phyloP scores from a whole-genome alignment of 139 green algal species.

The Chara braunii region DNA sequence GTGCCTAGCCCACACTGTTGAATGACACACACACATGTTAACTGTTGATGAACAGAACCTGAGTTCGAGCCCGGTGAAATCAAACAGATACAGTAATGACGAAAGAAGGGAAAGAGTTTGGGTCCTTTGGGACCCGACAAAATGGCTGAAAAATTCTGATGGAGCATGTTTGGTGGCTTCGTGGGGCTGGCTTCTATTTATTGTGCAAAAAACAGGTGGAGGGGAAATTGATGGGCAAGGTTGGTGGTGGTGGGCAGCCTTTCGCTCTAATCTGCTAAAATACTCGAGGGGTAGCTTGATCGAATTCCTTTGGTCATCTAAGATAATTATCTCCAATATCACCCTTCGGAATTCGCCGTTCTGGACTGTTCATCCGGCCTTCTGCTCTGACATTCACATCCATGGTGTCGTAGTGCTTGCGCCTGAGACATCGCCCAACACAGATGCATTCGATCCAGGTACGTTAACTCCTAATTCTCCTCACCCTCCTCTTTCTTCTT shows the following conservation, averaged over 20 bases:
- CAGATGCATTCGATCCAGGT: conserved; percentile 35
- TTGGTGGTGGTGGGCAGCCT: conserved; percentile 14
- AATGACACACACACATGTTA: too few relatives aligned
- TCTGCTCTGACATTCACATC: conserved; percentile 10
- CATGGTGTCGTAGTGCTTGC: conserved; percentile 7
- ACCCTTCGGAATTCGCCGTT: conserved; percentile 36
- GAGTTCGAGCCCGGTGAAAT: too few relatives aligned
- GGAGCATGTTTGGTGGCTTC: too few relatives aligned
- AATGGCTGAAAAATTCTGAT: too few relatives aligned
- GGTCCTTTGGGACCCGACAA: too few relatives aligned
- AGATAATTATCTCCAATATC: conserved; percentile 20
- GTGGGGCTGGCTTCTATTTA: too few relatives aligned
- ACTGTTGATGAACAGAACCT: too few relatives aligned
- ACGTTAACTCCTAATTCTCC: neutral
- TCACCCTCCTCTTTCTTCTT: too few relatives aligned
- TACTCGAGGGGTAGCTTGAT: conserved; percentile 37
- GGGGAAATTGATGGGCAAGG: conserved; percentile 37
- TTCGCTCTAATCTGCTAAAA: conserved; percentile 6
- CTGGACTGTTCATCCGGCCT: conserved; percentile 33
- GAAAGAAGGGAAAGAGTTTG: too few relatives aligned
- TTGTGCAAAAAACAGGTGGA: too few relatives aligned
- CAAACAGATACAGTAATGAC: too few relatives aligned
- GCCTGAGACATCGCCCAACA: conserved; percentile 33
- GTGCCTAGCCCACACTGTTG: too few relatives aligned
- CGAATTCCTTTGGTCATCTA: conserved; percentile 20